Percentiles rank a stretch among this genome's conserved stretches.
Conservation (phyloP, 345 rosid species). For the Gossypium stocksii region DNA sequence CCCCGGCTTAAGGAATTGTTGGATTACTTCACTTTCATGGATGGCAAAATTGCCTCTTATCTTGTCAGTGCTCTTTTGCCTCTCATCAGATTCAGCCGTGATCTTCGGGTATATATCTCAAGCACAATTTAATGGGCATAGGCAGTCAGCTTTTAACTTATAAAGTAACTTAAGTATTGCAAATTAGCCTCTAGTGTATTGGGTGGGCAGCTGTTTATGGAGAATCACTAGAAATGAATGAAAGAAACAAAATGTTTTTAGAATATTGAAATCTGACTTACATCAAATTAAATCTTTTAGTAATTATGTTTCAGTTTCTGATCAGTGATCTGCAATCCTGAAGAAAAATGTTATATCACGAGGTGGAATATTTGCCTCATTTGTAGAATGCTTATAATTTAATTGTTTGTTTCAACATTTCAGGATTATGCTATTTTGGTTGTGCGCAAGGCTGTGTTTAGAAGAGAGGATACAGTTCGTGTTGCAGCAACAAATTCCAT, state of each 20-base stretch:
- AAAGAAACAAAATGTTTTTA: background rate
- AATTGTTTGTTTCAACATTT: constrained; percentile 1
- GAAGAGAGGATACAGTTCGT: constrained; percentile 71
- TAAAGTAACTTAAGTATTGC: background rate
- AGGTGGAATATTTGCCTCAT: background rate
- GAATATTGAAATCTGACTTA: background rate
- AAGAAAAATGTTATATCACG: constrained; percentile 1
- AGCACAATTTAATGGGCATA: background rate
- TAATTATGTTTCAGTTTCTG: background rate
- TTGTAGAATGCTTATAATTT: background rate
- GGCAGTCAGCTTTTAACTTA: background rate
- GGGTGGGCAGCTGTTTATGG: background rate
- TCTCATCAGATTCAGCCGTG: constrained; percentile 57
- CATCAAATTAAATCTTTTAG: background rate
- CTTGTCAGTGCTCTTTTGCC: constrained; percentile 64
- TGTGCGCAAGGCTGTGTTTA: constrained; percentile 82
- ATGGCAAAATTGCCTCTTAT: constrained; percentile 52
- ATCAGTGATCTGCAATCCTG: background rate
- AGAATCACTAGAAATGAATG: background rate
- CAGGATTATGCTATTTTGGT: constrained; percentile 73
- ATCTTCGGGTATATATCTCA: constrained; percentile 53
- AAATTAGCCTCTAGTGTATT: background rate
- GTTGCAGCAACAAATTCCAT: constrained; percentile 61
- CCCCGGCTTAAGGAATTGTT: constrained; percentile 73
- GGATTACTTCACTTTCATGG: constrained; percentile 55